Percentiles rank a stretch among this genome's conserved stretches.
Conservation (phyloP, 2,329 filamentous ascomycete genomes). For the Herpomyces periplanetae region DNA sequence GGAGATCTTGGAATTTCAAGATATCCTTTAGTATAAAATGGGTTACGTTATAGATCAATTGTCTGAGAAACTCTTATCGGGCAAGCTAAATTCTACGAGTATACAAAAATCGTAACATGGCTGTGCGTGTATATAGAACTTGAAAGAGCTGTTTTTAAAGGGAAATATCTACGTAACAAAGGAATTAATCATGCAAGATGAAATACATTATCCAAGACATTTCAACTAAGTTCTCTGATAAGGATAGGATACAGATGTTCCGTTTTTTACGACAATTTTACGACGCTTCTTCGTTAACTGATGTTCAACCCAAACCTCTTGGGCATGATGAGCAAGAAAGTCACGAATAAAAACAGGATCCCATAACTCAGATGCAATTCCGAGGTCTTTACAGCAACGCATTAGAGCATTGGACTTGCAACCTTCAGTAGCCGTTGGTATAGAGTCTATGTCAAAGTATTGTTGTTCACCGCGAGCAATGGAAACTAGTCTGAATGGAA, state of each 20-base stretch:
- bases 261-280: conserved; percentile 54
- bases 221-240: no score
- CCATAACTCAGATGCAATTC: conserved; percentile 80
- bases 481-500: conserved; percentile 27
- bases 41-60: no score
- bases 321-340: conserved; percentile 32
- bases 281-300: conserved; percentile 46
- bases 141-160: no score
- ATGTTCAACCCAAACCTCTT: conserved; percentile 71
- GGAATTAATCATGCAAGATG: no score
- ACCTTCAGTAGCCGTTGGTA: conserved; percentile 75
- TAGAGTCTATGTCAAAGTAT: conserved; percentile 58
- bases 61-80: no score
- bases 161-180: no score
- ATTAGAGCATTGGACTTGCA: conserved; percentile 93
- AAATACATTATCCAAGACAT: no score
- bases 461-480: conserved; percentile 77
- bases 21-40: no score
- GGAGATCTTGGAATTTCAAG: no score
- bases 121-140: no score
- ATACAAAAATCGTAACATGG: no score
- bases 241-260: conserved; percentile 26
- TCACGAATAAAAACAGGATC: conserved; percentile 59
- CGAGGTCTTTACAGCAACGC: conserved; percentile 91
- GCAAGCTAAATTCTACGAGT: no score